Base-by-base conservation (phyloP, 2,329 filamentous ascomycete genomes). In the Cryphonectria radicalis region DNA sequence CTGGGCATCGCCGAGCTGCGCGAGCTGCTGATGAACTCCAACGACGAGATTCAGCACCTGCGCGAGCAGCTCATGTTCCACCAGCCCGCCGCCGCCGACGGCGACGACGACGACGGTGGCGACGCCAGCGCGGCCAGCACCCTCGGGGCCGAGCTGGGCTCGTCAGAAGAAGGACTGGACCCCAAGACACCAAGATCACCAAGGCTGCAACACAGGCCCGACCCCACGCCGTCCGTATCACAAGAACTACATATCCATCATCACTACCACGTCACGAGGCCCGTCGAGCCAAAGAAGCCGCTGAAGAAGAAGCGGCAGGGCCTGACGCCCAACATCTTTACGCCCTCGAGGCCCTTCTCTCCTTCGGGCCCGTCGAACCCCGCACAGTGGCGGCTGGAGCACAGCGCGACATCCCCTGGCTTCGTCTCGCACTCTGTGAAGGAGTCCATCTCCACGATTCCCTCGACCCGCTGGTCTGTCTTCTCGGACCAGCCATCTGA, bases 161-260 rank as follows among this genome's bases (percentile, higher is more conserved):
- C 46, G 46, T 50, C 84, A 28, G 82, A 85, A 43, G 57, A 77
- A 77, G 46, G 22, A 7, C 17, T 60, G 74, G 70, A 73, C 78
- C 67, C 78, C 78, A 37, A 77, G 74, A 53, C 74, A 68, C 70
- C 74, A 68, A 73, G 64, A 72, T 63, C 74, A 69, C 70, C 68
- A 2, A 25, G 17, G 13, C 66, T 40, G 0, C 66, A 64, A 25
- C 73, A 70, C 53, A 71, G 35, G 25, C 46, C 68, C 32, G 74
- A 75, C 32, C 69, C 74, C 14, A 76, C 82, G 40, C 80, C 82
- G 43, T 82, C 80, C 25, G 75, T 87, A 3, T 91, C 92, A 0
- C 92, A 93, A 76, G 93, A 96, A 77, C 83, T 98, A 19, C 95
- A 98, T 77, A 93, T 98, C 63, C 95, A 98, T 77, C 95, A 98